Conservation (phyloP, 345 rosid species). For the Corchorus capsularis region DNA sequence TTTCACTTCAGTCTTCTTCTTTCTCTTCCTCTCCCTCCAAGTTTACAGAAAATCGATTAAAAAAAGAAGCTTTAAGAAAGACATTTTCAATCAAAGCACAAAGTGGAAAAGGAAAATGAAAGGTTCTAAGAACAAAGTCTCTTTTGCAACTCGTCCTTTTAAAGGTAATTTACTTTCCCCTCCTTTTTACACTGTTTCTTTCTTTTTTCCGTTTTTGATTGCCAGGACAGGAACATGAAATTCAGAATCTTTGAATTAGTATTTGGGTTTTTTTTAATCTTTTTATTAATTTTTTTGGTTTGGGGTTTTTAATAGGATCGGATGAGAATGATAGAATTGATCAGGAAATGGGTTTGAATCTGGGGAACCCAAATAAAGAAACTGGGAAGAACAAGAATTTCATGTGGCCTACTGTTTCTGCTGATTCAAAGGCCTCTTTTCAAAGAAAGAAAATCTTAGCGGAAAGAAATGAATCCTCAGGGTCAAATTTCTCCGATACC, state of each 20-base stretch:
- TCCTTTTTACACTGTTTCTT: slow-evolving; percentile 7
- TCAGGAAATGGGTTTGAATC: slow-evolving; percentile 12
- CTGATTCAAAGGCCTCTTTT: slow-evolving; percentile 35
- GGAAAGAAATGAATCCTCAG: slow-evolving; percentile 37
- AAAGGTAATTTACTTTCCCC: slow-evolving; percentile 21
- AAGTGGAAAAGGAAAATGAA: slow-evolving; percentile 21
- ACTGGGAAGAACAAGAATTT: slow-evolving; percentile 31
- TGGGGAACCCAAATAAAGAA: slow-evolving; percentile 23
- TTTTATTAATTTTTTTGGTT: not conserved
- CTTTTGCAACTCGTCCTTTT: slow-evolving; percentile 14
- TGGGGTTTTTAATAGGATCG: slow-evolving; percentile 9
- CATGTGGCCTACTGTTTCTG: slow-evolving; percentile 38
- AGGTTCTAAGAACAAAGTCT: slow-evolving; percentile 9
- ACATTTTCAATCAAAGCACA: not conserved
- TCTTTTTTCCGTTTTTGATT: not conserved
- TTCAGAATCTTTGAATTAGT: not conserved
- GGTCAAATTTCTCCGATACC: slow-evolving; percentile 15
- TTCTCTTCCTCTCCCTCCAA: not conserved
- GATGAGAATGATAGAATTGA: slow-evolving; percentile 37
- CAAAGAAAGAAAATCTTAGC: slow-evolving; percentile 40
- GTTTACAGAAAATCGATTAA: not conserved
- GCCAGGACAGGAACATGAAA: not conserved
- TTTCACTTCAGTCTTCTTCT: not conserved
- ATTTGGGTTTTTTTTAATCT: not conserved
- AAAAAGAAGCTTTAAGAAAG: not conserved